Evolutionary conservation across 176 grass and related monocot genomes (phyloP).

Genomic region (Zea luxurians): DNA sequence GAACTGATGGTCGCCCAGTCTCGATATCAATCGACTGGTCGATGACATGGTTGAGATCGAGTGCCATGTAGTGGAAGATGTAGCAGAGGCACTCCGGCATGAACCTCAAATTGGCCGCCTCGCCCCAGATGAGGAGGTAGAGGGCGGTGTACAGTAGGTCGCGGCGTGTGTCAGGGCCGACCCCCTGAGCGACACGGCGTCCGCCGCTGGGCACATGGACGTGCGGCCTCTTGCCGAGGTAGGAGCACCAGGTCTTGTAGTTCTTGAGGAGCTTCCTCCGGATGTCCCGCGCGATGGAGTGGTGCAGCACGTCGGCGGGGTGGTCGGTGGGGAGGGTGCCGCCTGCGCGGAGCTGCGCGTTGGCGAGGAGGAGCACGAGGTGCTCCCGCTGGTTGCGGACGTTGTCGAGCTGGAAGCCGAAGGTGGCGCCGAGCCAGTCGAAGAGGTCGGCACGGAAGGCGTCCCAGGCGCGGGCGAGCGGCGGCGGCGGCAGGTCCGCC

Average conservation of each 20-base stretch:
- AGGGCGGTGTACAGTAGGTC: slow-evolving; percentile 78
- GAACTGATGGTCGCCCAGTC: slow-evolving; percentile 42
- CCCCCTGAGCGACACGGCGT: neutral
- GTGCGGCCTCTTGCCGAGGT: slow-evolving; percentile 64
- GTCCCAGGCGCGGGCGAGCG: slow-evolving; percentile 38
- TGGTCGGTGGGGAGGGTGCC: slow-evolving; percentile 28
- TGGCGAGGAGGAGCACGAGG: slow-evolving; percentile 93
- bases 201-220: slow-evolving; percentile 36
- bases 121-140: slow-evolving; percentile 95
- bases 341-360: slow-evolving; percentile 71
- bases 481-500: slow-evolving; percentile 56
- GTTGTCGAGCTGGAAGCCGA: slow-evolving; percentile 92
- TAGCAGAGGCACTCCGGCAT: slow-evolving; percentile 92
- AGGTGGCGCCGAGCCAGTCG: slow-evolving; percentile 86
- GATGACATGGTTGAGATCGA: slow-evolving; percentile 74
- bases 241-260: slow-evolving; percentile 78
- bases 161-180: slow-evolving; percentile 44
- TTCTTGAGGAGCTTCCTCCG: slow-evolving; percentile 82
- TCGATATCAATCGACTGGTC: slow-evolving; percentile 50
- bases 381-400: slow-evolving; percentile 92
- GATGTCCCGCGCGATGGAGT: slow-evolving; percentile 48
- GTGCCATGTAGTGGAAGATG: slow-evolving; percentile 87
- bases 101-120: slow-evolving; percentile 91
- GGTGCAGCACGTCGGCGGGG: slow-evolving; percentile 60
- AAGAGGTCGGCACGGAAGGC: slow-evolving; percentile 60